phyloP scores from a whole-genome alignment of 768 basidiomycete species.

The Rhizopogon vinicolor region DNA sequence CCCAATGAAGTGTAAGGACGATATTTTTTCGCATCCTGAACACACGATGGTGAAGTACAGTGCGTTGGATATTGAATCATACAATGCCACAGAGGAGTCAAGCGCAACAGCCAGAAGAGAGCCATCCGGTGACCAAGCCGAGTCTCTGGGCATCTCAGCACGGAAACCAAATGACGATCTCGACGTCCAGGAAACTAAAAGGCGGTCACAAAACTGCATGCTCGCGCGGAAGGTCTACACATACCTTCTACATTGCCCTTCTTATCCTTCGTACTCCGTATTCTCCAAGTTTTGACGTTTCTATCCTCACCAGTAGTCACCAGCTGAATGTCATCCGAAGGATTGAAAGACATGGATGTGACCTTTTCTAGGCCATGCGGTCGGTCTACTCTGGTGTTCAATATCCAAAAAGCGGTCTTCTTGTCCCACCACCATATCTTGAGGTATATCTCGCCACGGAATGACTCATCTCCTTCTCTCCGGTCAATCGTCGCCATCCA shows the following conservation, averaged over 20 bases:
- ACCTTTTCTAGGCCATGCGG: slow-evolving; percentile 73
- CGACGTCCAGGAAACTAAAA: slow-evolving; percentile 63
- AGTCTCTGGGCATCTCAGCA: slow-evolving; percentile 56
- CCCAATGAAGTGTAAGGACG: slow-evolving; percentile 63
- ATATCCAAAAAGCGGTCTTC: slow-evolving; percentile 54
- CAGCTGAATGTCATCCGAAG: slow-evolving; percentile 42
- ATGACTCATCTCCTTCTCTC: slow-evolving; percentile 61
- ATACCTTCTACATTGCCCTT: slow-evolving; percentile 49
- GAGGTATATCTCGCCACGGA: slow-evolving; percentile 68
- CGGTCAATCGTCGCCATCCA: slow-evolving; percentile 94
- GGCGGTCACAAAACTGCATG: background rate
- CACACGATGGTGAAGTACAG: slow-evolving; percentile 56
- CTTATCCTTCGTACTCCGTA: slow-evolving; percentile 43
- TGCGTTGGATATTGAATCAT: slow-evolving; percentile 60
- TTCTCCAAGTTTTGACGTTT: slow-evolving; percentile 76
- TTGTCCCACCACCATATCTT: slow-evolving; percentile 90
- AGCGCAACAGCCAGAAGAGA: slow-evolving; percentile 79
- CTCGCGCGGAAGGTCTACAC: slow-evolving; percentile 10
- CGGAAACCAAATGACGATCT: slow-evolving; percentile 71
- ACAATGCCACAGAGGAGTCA: slow-evolving; percentile 64
- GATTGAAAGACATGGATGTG: slow-evolving; percentile 66
- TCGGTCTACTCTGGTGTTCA: slow-evolving; percentile 87
- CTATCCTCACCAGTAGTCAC: slow-evolving; percentile 77
- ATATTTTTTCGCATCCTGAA: slow-evolving; percentile 44
- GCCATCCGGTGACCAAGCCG: slow-evolving; percentile 81